A percentile compares a stretch with the other conserved stretches of the same genome.
Conservation (phyloP, 176 grass and related monocot genomes). For the Oryza coarctata region DNA sequence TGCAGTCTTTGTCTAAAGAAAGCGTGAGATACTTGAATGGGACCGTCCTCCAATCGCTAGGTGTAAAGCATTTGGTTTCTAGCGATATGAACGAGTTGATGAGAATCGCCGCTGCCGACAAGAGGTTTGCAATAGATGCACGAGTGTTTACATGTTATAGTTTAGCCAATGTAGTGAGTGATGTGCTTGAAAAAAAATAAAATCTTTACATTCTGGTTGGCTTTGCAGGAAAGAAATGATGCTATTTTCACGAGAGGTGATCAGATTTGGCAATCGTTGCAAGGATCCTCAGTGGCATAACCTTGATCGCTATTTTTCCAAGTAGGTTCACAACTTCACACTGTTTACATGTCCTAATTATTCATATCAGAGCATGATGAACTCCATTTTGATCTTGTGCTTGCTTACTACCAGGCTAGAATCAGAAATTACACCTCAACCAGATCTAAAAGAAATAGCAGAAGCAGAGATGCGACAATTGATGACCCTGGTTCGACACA, state of each 20-base stretch:
- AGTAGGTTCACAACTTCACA: constrained; percentile 35
- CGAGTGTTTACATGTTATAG: neutral
- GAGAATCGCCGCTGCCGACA: constrained; percentile 59
- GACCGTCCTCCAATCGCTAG: constrained; percentile 42
- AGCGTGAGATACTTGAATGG: constrained; percentile 48
- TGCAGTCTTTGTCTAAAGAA: constrained; percentile 63
- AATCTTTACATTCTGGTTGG: neutral
- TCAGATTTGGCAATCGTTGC: constrained; percentile 75
- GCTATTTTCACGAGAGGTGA: constrained; percentile 58
- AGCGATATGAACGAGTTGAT: constrained; percentile 41
- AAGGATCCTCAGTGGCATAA: constrained; percentile 82
- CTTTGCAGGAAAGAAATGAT: constrained; percentile 52
- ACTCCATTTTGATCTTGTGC: neutral
- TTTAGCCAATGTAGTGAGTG: neutral
- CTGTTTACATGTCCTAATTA: neutral
- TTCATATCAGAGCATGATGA: constrained; percentile 6
- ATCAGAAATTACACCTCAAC: constrained; percentile 49
- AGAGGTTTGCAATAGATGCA: constrained; percentile 42
- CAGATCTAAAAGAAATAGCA: constrained; percentile 52
- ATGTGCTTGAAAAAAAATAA: neutral
- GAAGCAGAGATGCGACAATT: constrained; percentile 49
- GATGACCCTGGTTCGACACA: constrained; percentile 58
- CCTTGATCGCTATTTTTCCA: constrained; percentile 67
- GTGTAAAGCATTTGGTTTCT: constrained; percentile 54
- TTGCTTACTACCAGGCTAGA: constrained; percentile 50